These are phyloP conservation scores for Colletotrichum navitas DNA, from an alignment of 2,329 filamentous ascomycete genomes.

Conservation along the genomic window DNA sequence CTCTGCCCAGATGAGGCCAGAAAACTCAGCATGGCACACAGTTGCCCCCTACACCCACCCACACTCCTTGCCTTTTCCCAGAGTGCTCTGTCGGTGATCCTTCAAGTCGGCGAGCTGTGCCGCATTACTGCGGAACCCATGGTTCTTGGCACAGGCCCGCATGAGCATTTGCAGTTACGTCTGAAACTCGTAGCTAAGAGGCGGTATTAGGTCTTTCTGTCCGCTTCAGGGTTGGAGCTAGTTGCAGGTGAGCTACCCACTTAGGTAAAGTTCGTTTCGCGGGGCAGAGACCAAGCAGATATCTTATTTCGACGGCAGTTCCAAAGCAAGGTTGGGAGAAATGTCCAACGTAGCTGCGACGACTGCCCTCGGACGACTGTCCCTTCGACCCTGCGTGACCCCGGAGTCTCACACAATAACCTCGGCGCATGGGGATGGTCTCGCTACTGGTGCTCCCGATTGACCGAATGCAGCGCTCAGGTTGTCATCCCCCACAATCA, in stretches of 20 bases:
- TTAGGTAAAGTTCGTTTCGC: no score
- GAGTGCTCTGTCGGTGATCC: neutral
- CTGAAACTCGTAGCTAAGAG: neutral
- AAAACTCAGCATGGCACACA: neutral
- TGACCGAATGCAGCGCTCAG: conserved; percentile 13
- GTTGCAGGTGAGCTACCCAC: neutral
- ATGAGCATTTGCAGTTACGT: neutral
- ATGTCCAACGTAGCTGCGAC: neutral
- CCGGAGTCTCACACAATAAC: conserved; percentile 17
- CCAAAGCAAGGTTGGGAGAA: neutral
- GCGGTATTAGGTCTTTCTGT: neutral
- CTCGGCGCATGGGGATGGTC: conserved; percentile 23
- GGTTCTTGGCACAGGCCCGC: neutral
- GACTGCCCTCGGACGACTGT: neutral
- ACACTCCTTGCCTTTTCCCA: neutral
- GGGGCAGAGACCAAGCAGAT: neutral
- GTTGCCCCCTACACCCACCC: neutral
- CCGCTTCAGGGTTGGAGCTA: neutral
- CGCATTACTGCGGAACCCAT: neutral
- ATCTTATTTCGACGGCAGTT: neutral
- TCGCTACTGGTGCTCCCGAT: conserved; percentile 35
- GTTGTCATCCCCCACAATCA: neutral
- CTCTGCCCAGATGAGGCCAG: neutral
- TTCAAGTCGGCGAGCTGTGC: conserved; percentile 4
- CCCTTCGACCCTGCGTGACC: neutral